Evolutionary conservation across 768 basidiomycete genomes (phyloP), one percentile per base, ranked within the genome.

Genomic region (Xerocomus spinulosus): DNA sequence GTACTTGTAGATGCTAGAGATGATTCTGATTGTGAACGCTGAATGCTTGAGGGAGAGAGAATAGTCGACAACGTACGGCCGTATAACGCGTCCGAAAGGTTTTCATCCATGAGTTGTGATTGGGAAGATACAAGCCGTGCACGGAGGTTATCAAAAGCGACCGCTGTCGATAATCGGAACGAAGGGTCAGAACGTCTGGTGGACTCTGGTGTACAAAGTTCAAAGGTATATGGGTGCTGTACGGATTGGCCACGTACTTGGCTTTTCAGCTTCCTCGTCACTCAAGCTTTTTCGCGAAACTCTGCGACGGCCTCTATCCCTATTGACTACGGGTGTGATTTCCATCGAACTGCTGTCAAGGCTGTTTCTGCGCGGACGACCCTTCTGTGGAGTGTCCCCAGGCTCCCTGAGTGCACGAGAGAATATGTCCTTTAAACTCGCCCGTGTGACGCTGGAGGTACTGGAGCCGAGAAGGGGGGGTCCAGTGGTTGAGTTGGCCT

Each of bases 381-480:
- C 57, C 62, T 82, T 87, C 59, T 75, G 73, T 2, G 86, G 82
- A 5, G 83, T 85, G 53, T 78, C 75, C 3, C 79, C 82, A 1
- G 83, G 75, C 18, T 83, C 81, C 32, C 81, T 78, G 39, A 81
- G 68, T 2, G 81, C 83, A 46, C 73, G 75, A n/a, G 78, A 78
- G 59, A 89, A 86, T 25, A 89, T 70, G 48, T 79, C 75, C 59
- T 74, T 83, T 38, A 88, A 59, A 60, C 74, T 82, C 53, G 80
- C 77, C 39, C 76, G 77, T 15, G 78, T 76, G 42, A 76, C 56
- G 46, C 78, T 82, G 24, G 75, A 73, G 8, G 67, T 60, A 12
- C 57, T 60, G 37, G 58, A 59, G 13, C 62, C 60, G 4, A 64
- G 53, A 20, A 44, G 59, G 3, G 56, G 13, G 0, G 50, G 43